Evolutionary conservation across 106 monocot genomes (phyloP).

Genomic region (Triglochin maritima): DNA sequence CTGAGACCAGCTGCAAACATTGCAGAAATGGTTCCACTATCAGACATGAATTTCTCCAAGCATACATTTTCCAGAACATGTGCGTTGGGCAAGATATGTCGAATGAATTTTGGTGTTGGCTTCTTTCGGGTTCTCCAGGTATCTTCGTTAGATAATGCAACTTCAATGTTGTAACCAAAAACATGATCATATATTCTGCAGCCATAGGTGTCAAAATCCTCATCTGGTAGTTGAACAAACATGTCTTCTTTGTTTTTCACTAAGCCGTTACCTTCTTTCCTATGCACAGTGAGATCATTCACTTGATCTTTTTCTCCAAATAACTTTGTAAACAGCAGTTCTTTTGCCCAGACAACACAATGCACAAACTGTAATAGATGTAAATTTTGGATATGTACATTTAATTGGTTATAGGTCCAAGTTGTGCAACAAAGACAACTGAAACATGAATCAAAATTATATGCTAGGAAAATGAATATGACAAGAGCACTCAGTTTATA

Average conservation of each 20-base stretch:
- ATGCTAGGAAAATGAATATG: too few species aligned
- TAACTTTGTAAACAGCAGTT: slow-evolving; percentile 89
- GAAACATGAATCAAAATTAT: too few species aligned
- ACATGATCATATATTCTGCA: slow-evolving; percentile 91
- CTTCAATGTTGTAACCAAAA: slow-evolving; percentile 85
- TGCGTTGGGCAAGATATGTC: slow-evolving; percentile 36
- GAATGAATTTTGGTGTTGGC: slow-evolving; percentile 65
- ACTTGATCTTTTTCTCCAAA: slow-evolving; percentile 82
- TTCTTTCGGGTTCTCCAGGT: slow-evolving; percentile 79
- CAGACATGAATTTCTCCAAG: slow-evolving; percentile 17
- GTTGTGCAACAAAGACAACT: too few species aligned
- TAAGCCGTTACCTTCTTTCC: slow-evolving; percentile 31
- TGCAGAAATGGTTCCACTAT: slow-evolving; percentile 37
- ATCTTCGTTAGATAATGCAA: slow-evolving; percentile 77
- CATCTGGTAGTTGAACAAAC: slow-evolving; percentile 47
- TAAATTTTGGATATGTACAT: too few species aligned
- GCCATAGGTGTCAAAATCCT: slow-evolving; percentile 64
- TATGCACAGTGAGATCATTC: slow-evolving; percentile 82
- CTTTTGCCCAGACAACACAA: slow-evolving; percentile 97
- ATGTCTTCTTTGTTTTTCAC: slow-evolving; percentile 44
- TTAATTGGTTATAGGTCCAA: slow-evolving; percentile 9
- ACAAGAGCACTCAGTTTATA: too few species aligned
- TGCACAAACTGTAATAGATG: slow-evolving; percentile 57
- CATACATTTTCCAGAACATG: slow-evolving; percentile 38
- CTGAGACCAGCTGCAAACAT: slow-evolving; percentile 68